phyloP scores from a whole-genome alignment of 2,329 filamentous ascomycete genomes.

The Thermomyces lanuginosus region DNA sequence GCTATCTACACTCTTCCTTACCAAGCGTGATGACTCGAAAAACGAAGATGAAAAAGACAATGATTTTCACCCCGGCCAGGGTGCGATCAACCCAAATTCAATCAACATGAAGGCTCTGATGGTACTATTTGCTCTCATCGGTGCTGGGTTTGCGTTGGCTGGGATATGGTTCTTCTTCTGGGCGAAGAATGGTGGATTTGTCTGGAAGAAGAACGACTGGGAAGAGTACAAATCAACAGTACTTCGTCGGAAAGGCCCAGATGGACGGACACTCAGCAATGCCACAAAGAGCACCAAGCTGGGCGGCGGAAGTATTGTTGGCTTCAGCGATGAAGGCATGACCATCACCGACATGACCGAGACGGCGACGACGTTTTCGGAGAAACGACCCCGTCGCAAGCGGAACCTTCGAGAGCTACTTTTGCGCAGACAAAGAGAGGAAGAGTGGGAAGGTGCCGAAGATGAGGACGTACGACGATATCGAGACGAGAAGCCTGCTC shows the following conservation, averaged over 20 bases:
- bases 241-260: constrained; percentile 69
- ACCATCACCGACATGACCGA: constrained; percentile 24
- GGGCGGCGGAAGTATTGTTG: constrained; percentile 65
- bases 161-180: constrained; percentile 98
- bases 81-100: constrained; percentile 23
- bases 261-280: constrained; percentile 69
- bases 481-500: constrained; percentile 68
- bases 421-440: constrained; percentile 24
- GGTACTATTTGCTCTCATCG: constrained; percentile 70
- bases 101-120: constrained; percentile 51
- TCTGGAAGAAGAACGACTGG: constrained; percentile 76
- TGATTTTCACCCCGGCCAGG: constrained; percentile 17
- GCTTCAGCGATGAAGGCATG: constrained; percentile 52
- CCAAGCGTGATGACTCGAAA: no score
- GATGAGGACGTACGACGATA: constrained; percentile 62
- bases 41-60: no score
- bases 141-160: constrained; percentile 54
- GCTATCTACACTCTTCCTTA: no score
- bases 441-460: constrained; percentile 43
- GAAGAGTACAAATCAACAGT: constrained; percentile 97
- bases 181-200: constrained; percentile 89
- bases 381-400: constrained; percentile 13
- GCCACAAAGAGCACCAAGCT: constrained; percentile 69
- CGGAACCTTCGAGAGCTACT: constrained; percentile 20
- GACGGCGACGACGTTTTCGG: constrained; percentile 27